phyloP scores from a whole-genome alignment of 192 early-diverging fungal genomes.

The Geranomyces michiganensis region DNA sequence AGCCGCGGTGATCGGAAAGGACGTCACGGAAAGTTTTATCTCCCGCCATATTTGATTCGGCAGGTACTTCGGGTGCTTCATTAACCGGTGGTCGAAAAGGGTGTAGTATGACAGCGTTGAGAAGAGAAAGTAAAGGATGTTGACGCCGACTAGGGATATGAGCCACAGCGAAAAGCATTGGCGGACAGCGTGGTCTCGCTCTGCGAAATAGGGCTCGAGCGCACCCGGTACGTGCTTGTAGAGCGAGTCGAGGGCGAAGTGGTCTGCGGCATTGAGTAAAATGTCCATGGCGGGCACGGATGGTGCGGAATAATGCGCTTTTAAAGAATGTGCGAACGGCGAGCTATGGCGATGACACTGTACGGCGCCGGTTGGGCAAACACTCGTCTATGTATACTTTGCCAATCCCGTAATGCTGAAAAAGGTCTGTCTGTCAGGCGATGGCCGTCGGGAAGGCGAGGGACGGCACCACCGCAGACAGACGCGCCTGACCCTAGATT shows the following conservation, averaged over 20 bases:
- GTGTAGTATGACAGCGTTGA: slow-evolving; percentile 79
- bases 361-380: too few relatives aligned
- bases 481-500: too few relatives aligned
- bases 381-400: too few relatives aligned
- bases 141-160: slow-evolving; percentile 70
- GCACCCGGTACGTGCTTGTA: slow-evolving; percentile 42
- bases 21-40: slow-evolving; percentile 75
- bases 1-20: slow-evolving; percentile 78
- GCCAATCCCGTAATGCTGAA: too few relatives aligned
- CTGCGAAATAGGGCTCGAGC: slow-evolving; percentile 40
- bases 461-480: too few relatives aligned
- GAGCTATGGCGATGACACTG: too few relatives aligned
- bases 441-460: too few relatives aligned
- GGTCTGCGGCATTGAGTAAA: slow-evolving; percentile 45
- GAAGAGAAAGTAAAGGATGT: slow-evolving; percentile 80
- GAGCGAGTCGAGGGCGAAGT: slow-evolving; percentile 33
- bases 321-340: too few relatives aligned
- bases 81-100: slow-evolving; percentile 86
- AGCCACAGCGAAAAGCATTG: slow-evolving; percentile 74
- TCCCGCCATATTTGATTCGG: slow-evolving; percentile 88
- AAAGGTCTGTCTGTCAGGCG: too few relatives aligned
- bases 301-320: too few relatives aligned
- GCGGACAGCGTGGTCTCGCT: slow-evolving; percentile 69
- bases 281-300: slow-evolving; percentile 28
- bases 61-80: slow-evolving; percentile 92